Evolutionary conservation across 352 stramenopile genomes (phyloP).

Genomic region (Aphanomyces stellatus): DNA sequence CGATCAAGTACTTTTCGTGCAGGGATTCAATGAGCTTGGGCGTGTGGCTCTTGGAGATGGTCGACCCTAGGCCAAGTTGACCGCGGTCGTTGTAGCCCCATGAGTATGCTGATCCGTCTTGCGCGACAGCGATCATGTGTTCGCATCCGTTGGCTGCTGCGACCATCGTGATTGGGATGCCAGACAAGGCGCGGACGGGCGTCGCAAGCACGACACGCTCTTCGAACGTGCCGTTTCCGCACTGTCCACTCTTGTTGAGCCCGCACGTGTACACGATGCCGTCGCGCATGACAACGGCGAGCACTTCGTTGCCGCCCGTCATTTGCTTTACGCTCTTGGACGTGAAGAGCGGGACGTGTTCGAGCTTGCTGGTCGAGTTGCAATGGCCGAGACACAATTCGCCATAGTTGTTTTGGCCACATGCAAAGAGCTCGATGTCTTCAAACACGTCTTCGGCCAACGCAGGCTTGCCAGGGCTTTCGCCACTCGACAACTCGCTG

Average conservation of each 20-base stretch:
- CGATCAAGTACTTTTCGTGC: slow-evolving; percentile 74
- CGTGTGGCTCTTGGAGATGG: slow-evolving; percentile 81
- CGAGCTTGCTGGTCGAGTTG: slow-evolving; percentile 79
- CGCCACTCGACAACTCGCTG: background rate
- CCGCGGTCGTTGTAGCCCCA: slow-evolving; percentile 85
- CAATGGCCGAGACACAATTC: slow-evolving; percentile 80
- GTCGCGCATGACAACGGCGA: slow-evolving; percentile 80
- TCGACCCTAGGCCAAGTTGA: slow-evolving; percentile 72
- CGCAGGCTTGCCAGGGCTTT: background rate
- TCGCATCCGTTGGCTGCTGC: slow-evolving; percentile 78
- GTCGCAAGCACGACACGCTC: slow-evolving; percentile 70
- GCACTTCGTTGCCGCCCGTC: slow-evolving; percentile 73
- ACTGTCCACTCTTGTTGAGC: slow-evolving; percentile 84
- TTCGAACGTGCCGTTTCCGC: slow-evolving; percentile 80
- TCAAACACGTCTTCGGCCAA: slow-evolving; percentile 37
- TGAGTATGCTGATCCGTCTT: slow-evolving; percentile 68
- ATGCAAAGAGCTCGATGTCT: slow-evolving; percentile 83
- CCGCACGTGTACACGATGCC: slow-evolving; percentile 70
- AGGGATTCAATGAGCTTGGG: slow-evolving; percentile 72
- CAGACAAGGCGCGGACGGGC: slow-evolving; percentile 55
- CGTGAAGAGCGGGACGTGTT: slow-evolving; percentile 79
- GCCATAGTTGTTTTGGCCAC: slow-evolving; percentile 85
- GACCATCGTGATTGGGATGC: slow-evolving; percentile 58
- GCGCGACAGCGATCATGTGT: slow-evolving; percentile 77
- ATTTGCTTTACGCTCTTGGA: slow-evolving; percentile 64